Evolutionary conservation across 2,329 filamentous ascomycete genomes (phyloP), one percentile per base, ranked within the genome.

Genomic region (Paraconiothyrium brasiliense): DNA sequence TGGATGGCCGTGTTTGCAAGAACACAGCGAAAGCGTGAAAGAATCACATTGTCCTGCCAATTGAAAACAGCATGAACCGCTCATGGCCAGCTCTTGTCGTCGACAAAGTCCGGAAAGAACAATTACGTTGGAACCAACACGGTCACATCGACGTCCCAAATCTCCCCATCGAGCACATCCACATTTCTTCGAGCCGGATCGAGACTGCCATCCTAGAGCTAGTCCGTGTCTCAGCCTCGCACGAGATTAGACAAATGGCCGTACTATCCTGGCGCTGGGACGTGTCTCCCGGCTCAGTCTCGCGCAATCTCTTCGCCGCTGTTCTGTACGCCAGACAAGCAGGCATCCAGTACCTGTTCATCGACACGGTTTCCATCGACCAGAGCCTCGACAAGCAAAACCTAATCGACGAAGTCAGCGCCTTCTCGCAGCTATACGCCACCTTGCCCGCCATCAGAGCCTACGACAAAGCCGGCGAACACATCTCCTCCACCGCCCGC

Each of bases 261-360:
- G 39, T 54, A 10, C n/a, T 54, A 16, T 54, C 51, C 20, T 54
- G 37, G 51, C 51, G 51, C n/a, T 54, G 51, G 37, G 51, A 54
- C 32, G 22, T 13, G 4, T 4, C 27, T 11, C 22, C 7, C 3
- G 20, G 3, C 22, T 8, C 30, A 4, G 9, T n/a, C 4, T 54
- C 51, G 4, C 37, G 37, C 22, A 54, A 54, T 22, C n/a, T 43
- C 14, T 10, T n/a, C 22, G n/a, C 20, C 37, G 51, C 51, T 7
- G 13, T 54, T 1, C 22, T 44, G 3, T 8, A 11, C 1, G 51
- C 51, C n/a, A 54, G 32, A 22, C 14, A 44, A 2, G 27, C n/a
- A 16, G 22, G 39, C 13, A 20, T 54, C 4, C 9, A n/a, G 1
- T 56, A 47, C n/a, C 54, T 56, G 1, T 56, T 56, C 43, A 37